These are phyloP conservation scores for Mycena albidolilacea DNA, from an alignment of 768 basidiomycete species.

Conservation along the genomic window DNA sequence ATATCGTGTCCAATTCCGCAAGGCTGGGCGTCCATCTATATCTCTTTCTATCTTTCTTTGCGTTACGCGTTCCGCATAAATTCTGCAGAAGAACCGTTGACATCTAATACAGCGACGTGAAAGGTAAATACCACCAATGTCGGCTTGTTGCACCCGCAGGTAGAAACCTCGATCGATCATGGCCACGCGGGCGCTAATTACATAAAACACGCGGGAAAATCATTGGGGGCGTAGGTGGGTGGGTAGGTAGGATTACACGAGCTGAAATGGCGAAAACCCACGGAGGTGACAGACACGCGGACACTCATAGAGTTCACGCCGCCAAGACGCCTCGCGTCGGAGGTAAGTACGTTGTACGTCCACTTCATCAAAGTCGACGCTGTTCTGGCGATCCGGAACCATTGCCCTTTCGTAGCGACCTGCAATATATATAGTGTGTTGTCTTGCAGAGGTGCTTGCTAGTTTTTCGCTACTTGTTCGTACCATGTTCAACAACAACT, in stretches of 20 bases:
- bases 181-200: slow-evolving; percentile 18
- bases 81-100: slow-evolving; percentile 14
- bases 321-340: slow-evolving; percentile 12
- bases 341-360: slow-evolving; percentile 11
- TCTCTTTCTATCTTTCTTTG: slow-evolving; percentile 12
- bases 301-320: slow-evolving; percentile 10
- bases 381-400: slow-evolving; percentile 14
- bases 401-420: slow-evolving; percentile 3
- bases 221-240: not conserved
- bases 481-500: slow-evolving; percentile 15
- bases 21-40: slow-evolving; percentile 13
- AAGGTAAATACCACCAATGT: slow-evolving; percentile 8
- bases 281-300: slow-evolving; percentile 17
- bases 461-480: slow-evolving; percentile 15
- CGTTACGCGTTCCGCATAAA: slow-evolving; percentile 10
- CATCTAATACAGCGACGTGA: slow-evolving; percentile 10
- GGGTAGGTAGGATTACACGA: not conserved
- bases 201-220: slow-evolving; percentile 13
- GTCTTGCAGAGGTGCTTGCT: slow-evolving; percentile 1
- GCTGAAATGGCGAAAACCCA: slow-evolving; percentile 15
- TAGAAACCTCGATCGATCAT: slow-evolving; percentile 13
- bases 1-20: slow-evolving; percentile 14
- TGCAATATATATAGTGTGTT: slow-evolving; percentile 11
- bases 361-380: slow-evolving; percentile 13
- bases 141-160: slow-evolving; percentile 11